phyloP scores from a whole-genome alignment of 768 basidiomycete genomes.

The Psilocybe tampanensis region DNA sequence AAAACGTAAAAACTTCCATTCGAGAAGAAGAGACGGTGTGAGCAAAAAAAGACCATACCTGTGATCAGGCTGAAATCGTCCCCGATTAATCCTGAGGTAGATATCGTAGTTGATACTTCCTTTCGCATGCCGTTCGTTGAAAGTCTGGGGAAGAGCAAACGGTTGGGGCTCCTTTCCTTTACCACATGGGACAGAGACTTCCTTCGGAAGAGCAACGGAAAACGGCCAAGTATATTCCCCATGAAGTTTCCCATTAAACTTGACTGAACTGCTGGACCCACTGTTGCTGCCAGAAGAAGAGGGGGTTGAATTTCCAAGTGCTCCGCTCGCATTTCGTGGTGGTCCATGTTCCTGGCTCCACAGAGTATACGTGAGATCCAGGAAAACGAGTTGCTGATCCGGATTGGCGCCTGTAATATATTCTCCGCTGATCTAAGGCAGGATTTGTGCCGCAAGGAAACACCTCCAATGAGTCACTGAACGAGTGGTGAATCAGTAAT shows the following conservation, averaged over 20 bases:
- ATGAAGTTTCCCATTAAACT: slow-evolving; percentile 30
- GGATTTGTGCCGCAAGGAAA: too few relatives aligned
- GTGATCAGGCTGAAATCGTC: slow-evolving; percentile 14
- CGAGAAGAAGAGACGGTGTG: background rate
- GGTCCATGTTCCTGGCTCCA: slow-evolving; percentile 39
- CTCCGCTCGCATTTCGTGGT: slow-evolving; percentile 11
- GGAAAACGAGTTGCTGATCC: slow-evolving; percentile 34
- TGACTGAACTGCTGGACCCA: background rate
- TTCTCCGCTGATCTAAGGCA: slow-evolving; percentile 12
- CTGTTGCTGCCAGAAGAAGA: background rate
- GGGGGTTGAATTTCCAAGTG: background rate
- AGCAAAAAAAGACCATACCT: slow-evolving; percentile 3
- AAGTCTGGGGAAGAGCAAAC: slow-evolving; percentile 40
- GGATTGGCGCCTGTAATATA: slow-evolving; percentile 24
- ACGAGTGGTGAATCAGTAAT: slow-evolving; percentile 12
- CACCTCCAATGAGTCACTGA: background rate
- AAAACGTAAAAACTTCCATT: background rate
- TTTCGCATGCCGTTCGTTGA: slow-evolving; percentile 39
- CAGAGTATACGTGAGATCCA: slow-evolving; percentile 34
- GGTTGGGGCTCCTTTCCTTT: slow-evolving; percentile 21
- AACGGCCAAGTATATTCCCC: slow-evolving; percentile 41
- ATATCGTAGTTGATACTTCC: slow-evolving; percentile 42
- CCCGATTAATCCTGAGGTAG: slow-evolving; percentile 24
- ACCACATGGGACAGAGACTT: slow-evolving; percentile 28
- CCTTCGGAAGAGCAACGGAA: slow-evolving; percentile 40